Evolutionary conservation across 177 flowering plant species (phyloP), one percentile per base, ranked within the genome.

Genomic region (Vitis hybrid): DNA sequence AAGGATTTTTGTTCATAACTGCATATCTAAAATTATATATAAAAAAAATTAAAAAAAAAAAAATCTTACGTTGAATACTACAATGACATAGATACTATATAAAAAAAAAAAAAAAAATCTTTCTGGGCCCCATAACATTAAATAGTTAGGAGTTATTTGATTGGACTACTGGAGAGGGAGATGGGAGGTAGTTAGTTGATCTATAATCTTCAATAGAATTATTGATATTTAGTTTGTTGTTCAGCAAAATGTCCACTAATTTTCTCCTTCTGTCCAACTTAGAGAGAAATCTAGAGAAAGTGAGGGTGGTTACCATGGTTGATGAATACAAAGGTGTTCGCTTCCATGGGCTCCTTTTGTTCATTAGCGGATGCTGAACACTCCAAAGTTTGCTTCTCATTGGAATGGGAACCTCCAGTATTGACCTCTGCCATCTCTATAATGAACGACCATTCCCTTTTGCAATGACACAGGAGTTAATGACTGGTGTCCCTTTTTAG

Each of bases 271-370:
- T 34, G 45, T 34, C 45, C 45, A 54, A 54, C 15, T 26, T 15
- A 17, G 56, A 54, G 3, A 26, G 26, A 26, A 26, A 15, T 64
- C 26, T 17, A 45, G n/a, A 60, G 52, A 10, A 19, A 65, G 48
- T 8, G 40, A 67, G 45, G 8, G 45, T 5, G 45, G 72, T 65
- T 65, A 84, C 87, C 85, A 68, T 80, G 79, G 73, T 84, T 84
- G 34, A 82, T 79, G 72, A 82, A 82, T 2, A n/a, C 64, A 62
- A 77, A 34, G 30, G 77, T 4, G 49, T 6, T 70, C 2, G 4
- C 19, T 58, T 72, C 82, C 21, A 45, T 60, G 9, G 70, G 55
- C 72, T 52, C 68, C 48, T 74, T 74, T 50, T 13, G 68, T 56
- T 70, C 64, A 60, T 66, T 50, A 7, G 74, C 19, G 34, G 84